Percentiles rank a stretch among this genome's conserved stretches.
Conservation (phyloP, 345 rosid species). For the Kandelia obovata region DNA sequence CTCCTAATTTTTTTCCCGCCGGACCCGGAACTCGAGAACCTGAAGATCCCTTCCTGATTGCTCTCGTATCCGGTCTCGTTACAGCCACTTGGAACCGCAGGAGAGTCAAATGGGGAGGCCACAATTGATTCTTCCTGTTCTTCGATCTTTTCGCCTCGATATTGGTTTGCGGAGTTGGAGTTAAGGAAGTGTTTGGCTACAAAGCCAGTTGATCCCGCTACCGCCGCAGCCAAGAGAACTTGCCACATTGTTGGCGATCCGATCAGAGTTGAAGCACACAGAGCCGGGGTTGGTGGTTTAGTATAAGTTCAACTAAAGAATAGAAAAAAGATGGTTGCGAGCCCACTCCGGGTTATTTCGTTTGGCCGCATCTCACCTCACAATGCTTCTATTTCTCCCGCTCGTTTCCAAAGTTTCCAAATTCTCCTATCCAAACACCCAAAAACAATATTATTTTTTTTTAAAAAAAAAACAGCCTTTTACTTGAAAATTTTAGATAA, state of each 20-base stretch:
- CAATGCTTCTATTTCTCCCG: slow-evolving; percentile 12
- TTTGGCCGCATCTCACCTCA: background rate
- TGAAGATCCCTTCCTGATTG: slow-evolving; percentile 44
- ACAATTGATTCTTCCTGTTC: slow-evolving; percentile 7
- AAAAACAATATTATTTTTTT: too few species aligned
- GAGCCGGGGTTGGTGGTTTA: too few species aligned
- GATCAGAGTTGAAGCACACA: background rate
- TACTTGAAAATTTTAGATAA: too few species aligned
- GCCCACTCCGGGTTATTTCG: background rate
- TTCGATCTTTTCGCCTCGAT: slow-evolving; percentile 17
- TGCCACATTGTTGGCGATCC: slow-evolving; percentile 59
- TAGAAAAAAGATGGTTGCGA: background rate
- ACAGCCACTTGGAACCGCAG: slow-evolving; percentile 21
- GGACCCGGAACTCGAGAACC: slow-evolving; percentile 69
- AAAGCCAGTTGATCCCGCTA: slow-evolving; percentile 73
- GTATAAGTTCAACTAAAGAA: too few species aligned
- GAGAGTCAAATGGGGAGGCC: slow-evolving; percentile 12
- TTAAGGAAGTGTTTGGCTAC: slow-evolving; percentile 50
- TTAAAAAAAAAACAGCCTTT: too few species aligned
- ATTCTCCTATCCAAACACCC: background rate
- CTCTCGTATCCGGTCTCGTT: slow-evolving; percentile 20
- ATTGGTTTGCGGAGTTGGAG: slow-evolving; percentile 22
- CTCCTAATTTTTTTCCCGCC: slow-evolving; percentile 20
- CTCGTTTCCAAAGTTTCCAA: slow-evolving; percentile 7
- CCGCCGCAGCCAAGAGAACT: slow-evolving; percentile 59